Base-by-base conservation (phyloP, 2,329 filamentous ascomycete genomes). In the Hypoxylon sp. region DNA sequence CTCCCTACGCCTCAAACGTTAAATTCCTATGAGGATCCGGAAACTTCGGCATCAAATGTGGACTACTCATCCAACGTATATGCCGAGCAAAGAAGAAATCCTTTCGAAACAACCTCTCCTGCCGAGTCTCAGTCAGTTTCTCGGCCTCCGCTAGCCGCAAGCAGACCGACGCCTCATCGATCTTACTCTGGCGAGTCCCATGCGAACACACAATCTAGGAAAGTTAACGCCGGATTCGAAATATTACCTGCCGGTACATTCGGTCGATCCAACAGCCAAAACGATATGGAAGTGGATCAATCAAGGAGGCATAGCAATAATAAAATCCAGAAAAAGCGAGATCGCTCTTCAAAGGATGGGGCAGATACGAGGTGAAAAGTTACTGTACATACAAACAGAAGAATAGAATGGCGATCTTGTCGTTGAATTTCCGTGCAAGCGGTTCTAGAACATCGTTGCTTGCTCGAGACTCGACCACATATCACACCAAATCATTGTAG, bases 201-300 rank as follows among this genome's bases (percentile, higher is more conserved):
- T 26, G 71, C 61, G 35, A 76, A 77, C 46, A 72, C 59, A 11
- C 55, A 75, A 5, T 66, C 74, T 1, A 73, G 76, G 35, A 67
- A 67, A 35, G 75, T 78, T 2, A 78, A 78, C 39, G 61, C 70
- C 3, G 76, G 76, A 1, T 78, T 78, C 31, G 77, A 78, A 35
- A 65, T 78, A 47, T 65, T 78, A 31, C 76, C 77, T 3, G 77
- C 75, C 10, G 77, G 76, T 0, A 77, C 75, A n/a, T 75, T 74
- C 51, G 55, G 70, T 47, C 70, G 72, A 46, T 37, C 70, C n/a
- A 69, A 64, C 17, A 73, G 60, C 59, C 54, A 73, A 35, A 64
- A 39, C 33, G 72, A 74, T 11, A 52, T 72, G 58, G 74, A 75
- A 29, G 68, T 68, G n/a, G 58, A 42, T 42, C 57, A 68, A 5